Evolutionary conservation across 768 basidiomycete species (phyloP), one percentile per base, ranked within the genome.

Genomic region (Pleurotus platypus): DNA sequence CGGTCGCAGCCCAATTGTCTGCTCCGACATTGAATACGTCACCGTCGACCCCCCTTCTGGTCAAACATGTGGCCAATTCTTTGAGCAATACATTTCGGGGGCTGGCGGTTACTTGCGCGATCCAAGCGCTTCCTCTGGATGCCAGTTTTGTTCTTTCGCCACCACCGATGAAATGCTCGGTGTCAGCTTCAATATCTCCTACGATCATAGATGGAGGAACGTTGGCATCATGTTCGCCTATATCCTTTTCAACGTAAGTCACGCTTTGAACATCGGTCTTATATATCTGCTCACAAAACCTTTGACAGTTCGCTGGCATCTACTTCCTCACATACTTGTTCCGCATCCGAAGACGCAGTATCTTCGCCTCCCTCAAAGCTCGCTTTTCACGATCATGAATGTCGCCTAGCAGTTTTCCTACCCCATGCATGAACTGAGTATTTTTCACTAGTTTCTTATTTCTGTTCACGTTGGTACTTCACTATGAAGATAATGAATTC

Each of bases 41-140:
- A 74, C 73, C 1, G 65, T 94, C 59, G 64, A 80, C 4, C 83
- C 88, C 1, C 85, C 87, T 2, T 63, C 72, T 0, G 85, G 85
- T 1, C 72, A 80, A 60, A 82, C 77, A 0, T 92, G 91, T 63
- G 67, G 67, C 5, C 46, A 66, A 1, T 92, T 79, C 67, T 65
- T 89, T 58, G 53, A 67, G 16, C 57, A 71, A 0, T 92, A 79
- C 66, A 85, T 89, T 11, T 55, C 68, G 0, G 58, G 57, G 2
- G 67, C 73, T 4, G 83, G 88, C 0, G 88, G 89, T 2, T 86
- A 85, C 64, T 64, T 91, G 30, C 75, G 74, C 58, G 79, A 89
- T 60, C 71, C 80, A 0, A 63, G 74, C 22, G 80, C 85, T 1
- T 77, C 77, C 0, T 64, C 69, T 4, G 69, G 63, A 8, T 92